Base-by-base conservation (phyloP, 179 eudicot species). In the Silene noctiflora region DNA sequence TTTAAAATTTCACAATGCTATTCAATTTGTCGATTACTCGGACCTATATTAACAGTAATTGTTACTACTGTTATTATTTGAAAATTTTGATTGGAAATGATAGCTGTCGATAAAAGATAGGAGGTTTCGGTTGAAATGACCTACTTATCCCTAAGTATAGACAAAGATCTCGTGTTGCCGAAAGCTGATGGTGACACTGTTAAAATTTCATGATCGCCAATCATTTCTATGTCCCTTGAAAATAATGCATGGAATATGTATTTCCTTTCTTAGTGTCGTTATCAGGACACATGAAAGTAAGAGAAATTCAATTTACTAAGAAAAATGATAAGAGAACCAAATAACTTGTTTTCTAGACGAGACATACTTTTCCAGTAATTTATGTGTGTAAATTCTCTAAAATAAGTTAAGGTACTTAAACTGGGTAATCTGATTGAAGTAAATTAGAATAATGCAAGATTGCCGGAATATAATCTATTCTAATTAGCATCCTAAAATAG, bases 181-280 rank as follows among this genome's bases (percentile, higher is more conserved):
- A 59, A 64, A 8, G 11, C 39, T 67, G 79, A 76, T 80, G 76
- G 67, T 42, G 79, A 76, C 79, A 17, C 3, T 6, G 3, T 66
- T 33, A 14, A 22, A 11, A 53, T 33, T 35, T 79, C 73, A 71
- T 58, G 2, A 59, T 75, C 64, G 29, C 27, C 19, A 69, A 25
- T 35, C 75, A 71, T 55, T 53, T 55, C 4, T 56, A 71, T 27
- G 63, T 55, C 46, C 42, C 46, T 58, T 27, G 22, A 14, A 19
- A n/a, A 59, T 39, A 73, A 73, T 59, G 20, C 22, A 20, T 7
- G 33, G 67, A 29, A 3, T 70, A n/a, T 21, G 20, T 61, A 20
- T 25, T 6, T 35, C 48, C 8, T 53, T 29, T 70, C 62, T 3
- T 51, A 70, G 20, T 48, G 12, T 44, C 22, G 22, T 69, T 69